These are phyloP conservation scores for Neurospora sp. DNA, from an alignment of 495 filamentous ascomycete species.

Conservation along the genomic window DNA sequence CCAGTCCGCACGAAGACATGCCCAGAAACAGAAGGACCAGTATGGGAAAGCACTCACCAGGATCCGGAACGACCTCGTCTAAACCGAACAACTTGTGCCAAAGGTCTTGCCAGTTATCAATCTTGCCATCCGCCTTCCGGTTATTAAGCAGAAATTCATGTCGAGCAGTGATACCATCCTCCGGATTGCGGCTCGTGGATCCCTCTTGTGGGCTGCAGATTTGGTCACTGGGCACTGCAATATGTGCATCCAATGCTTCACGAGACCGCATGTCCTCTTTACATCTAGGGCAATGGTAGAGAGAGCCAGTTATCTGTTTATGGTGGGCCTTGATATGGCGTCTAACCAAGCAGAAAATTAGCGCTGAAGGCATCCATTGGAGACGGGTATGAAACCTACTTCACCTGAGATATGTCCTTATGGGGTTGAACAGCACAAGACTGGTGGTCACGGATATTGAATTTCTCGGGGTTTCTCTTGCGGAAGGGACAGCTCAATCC, in stretches of 20 bases:
- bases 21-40: background rate
- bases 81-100: constrained; percentile 17
- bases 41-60: constrained; percentile 4
- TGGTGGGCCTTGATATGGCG: constrained; percentile 24
- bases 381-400: constrained; percentile 13
- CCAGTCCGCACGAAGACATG: background rate
- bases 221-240: constrained; percentile 1
- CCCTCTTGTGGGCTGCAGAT: constrained; percentile 12
- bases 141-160: constrained; percentile 17
- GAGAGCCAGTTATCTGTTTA: constrained; percentile 2
- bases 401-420: constrained; percentile 19
- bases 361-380: background rate
- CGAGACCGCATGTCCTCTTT: constrained; percentile 8
- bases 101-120: constrained; percentile 17
- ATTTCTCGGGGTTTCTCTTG: constrained; percentile 28
- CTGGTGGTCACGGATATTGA: constrained; percentile 25
- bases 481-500: constrained; percentile 26
- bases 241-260: constrained; percentile 10
- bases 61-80: constrained; percentile 5
- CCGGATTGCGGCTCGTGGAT: constrained; percentile 12
- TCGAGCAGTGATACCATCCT: constrained; percentile 18
- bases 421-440: constrained; percentile 19
- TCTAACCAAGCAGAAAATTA: background rate
- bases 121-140: constrained; percentile 16
- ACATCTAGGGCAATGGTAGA: constrained; percentile 17